Evolutionary conservation across 2,329 filamentous ascomycete species (phyloP), one percentile per base, ranked within the genome.

Genomic region (Claviceps africana): DNA sequence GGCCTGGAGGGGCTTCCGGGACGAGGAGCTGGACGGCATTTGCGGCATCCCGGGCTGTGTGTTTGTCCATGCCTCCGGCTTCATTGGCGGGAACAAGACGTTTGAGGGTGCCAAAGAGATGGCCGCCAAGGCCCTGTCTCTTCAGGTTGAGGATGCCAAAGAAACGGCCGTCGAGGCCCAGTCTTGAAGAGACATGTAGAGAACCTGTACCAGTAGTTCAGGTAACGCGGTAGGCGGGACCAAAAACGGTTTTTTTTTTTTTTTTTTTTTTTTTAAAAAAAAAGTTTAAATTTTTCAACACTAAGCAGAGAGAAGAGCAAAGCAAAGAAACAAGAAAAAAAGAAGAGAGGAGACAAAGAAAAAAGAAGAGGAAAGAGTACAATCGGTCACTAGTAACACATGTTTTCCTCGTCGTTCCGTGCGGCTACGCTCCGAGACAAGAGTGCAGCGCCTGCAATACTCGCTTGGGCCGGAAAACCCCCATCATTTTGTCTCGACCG

Each of bases 11-110:
- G 93, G 93, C 8, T 83, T 95, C 58, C 78, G 93, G 42, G 93
- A 97, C 64, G 83, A 85, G 60, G 82, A 90, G 67, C 74, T 98
- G 51, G 88, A 91, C 67, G 77, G 78, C 59, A 75, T 89, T 17
- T 72, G 78, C 25, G 82, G 83, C 37, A 74, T 88, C 30, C 72
- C 74, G 5, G 88, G 90, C 7, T 83, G 87, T 56, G 83, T 98
- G 30, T 98, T 98, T 66, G 86, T 96, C 31, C 93, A 98, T 66
- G 90, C 90, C 3, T 84, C 85, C 51, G 93, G 93, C 30, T 98
- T 98, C 71, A 97, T 97, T 64, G 93, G 93, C 19, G 93, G 93
- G 2, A 94, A 96, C 70, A 85, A 86, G 75, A 94, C 86, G 0
- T 93, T 86, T 62, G 88, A 95, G 56, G 93, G 93, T 31, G 90